Evolutionary conservation across 371 early-diverging fungal genomes (phyloP).

Genomic region (Mucor lusitanicus): DNA sequence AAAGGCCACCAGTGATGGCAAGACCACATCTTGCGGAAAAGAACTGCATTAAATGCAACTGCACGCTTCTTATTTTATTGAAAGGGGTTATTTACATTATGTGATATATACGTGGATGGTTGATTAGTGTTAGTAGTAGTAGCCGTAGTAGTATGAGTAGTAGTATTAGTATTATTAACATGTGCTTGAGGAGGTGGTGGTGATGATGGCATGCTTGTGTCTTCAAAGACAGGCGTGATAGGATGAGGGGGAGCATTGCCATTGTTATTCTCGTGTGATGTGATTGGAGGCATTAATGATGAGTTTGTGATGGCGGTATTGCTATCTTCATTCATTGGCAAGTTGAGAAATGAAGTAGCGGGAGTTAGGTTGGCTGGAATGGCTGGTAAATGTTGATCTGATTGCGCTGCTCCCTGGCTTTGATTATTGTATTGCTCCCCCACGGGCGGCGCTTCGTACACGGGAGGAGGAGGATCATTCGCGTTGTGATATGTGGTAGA

Average conservation of each 20-base stretch:
- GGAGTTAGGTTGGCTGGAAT: conserved; percentile 10
- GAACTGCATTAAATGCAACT: too few relatives aligned
- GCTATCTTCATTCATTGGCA: background rate
- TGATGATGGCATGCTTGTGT: background rate
- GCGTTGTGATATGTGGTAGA: background rate
- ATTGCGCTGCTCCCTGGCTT: background rate
- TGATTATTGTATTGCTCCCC: background rate
- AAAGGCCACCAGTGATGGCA: too few relatives aligned
- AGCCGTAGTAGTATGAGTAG: background rate
- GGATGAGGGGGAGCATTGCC: conserved; percentile 6
- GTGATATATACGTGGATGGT: background rate
- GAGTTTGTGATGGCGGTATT: background rate
- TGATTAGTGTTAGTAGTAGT: background rate
- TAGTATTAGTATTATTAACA: background rate
- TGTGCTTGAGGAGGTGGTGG: background rate
- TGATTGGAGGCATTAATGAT: background rate
- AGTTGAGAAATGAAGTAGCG: conserved; percentile 1
- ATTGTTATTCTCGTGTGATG: background rate
- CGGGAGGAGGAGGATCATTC: conserved; percentile 22
- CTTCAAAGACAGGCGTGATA: conserved; percentile 1
- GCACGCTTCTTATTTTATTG: background rate
- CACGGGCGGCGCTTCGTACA: conserved; percentile 26
- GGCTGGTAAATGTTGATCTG: conserved; percentile 1
- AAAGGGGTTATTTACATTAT: conserved; percentile 4
- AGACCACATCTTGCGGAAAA: too few relatives aligned